Evolutionary conservation across 2,329 filamentous ascomycete species (phyloP).

Genomic region (Coleophoma eucalyptorum): DNA sequence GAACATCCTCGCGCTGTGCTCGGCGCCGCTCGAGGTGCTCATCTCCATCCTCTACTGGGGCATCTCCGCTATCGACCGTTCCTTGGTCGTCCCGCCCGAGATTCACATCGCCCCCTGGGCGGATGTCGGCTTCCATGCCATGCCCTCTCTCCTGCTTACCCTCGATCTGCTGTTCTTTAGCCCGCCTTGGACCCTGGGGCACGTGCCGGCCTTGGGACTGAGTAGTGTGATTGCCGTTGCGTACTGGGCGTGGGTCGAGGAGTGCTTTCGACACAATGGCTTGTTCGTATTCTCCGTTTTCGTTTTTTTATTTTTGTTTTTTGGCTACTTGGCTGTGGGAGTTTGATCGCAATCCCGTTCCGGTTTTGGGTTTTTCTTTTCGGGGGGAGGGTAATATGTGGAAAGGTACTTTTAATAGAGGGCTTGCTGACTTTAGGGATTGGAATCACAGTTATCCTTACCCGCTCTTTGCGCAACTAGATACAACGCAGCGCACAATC

Average conservation of each 20-base stretch:
- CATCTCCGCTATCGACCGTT: constrained; percentile 51
- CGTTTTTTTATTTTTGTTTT: background rate
- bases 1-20: constrained; percentile 62
- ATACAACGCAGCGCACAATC: constrained; percentile 58
- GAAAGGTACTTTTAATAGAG: no score
- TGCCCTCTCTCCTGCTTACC: constrained; percentile 60
- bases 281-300: constrained; percentile 38
- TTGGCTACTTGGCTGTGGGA: no score
- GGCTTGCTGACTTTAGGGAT: constrained; percentile 1
- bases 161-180: constrained; percentile 66
- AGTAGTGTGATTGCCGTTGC: constrained; percentile 56
- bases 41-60: constrained; percentile 74
- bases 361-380: no score
- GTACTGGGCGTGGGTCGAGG: constrained; percentile 78
- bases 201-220: constrained; percentile 53
- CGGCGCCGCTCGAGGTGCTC: constrained; percentile 66
- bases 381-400: background rate
- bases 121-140: constrained; percentile 63
- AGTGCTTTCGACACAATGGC: constrained; percentile 65
- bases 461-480: constrained; percentile 71
- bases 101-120: constrained; percentile 50
- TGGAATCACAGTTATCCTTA: constrained; percentile 69
- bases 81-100: constrained; percentile 48
- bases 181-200: constrained; percentile 67
- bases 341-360: no score